Conservation (phyloP, 441 rosid genomes). For the Adansonia gregorii region DNA sequence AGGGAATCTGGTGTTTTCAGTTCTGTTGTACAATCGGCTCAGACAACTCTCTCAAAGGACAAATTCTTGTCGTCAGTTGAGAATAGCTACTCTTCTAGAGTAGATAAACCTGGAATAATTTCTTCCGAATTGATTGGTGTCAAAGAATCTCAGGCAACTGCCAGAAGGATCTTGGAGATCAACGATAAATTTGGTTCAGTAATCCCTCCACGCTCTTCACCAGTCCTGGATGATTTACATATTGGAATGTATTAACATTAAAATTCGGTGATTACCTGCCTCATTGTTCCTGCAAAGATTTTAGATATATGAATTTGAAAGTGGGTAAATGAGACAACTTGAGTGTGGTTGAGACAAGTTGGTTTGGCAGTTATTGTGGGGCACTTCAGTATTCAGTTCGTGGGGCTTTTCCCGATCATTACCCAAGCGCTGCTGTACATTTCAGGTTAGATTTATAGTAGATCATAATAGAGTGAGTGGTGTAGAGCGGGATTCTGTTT, state of each 20-base stretch:
- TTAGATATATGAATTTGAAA: not conserved
- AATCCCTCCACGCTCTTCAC: conserved; percentile 71
- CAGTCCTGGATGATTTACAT: conserved; percentile 40
- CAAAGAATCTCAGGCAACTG: conserved; percentile 48
- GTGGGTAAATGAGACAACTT: not conserved
- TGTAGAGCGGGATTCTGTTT: conserved; percentile 29
- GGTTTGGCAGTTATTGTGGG: conserved; percentile 25
- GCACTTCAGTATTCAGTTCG: conserved; percentile 20
- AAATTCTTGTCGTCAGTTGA: conserved; percentile 36
- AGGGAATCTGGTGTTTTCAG: conserved; percentile 75
- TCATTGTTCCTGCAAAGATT: conserved; percentile 17
- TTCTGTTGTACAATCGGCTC: conserved; percentile 58
- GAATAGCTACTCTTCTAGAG: conserved; percentile 37
- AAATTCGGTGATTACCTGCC: conserved; percentile 20
- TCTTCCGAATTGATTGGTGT: conserved; percentile 52
- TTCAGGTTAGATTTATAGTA: conserved; percentile 31
- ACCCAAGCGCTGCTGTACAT: conserved; percentile 56
- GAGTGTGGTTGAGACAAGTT: conserved; percentile 7
- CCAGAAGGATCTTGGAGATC: conserved; percentile 58
- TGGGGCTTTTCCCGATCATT: conserved; percentile 51
- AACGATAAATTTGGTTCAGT: conserved; percentile 39
- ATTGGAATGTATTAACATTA: conserved; percentile 24
- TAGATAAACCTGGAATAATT: conserved; percentile 23
- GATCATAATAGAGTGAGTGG: conserved; percentile 31
- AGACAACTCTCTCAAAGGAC: conserved; percentile 46